Base-by-base conservation (phyloP, 2,329 filamentous ascomycete genomes). In the Trichothecium sympodiale region DNA sequence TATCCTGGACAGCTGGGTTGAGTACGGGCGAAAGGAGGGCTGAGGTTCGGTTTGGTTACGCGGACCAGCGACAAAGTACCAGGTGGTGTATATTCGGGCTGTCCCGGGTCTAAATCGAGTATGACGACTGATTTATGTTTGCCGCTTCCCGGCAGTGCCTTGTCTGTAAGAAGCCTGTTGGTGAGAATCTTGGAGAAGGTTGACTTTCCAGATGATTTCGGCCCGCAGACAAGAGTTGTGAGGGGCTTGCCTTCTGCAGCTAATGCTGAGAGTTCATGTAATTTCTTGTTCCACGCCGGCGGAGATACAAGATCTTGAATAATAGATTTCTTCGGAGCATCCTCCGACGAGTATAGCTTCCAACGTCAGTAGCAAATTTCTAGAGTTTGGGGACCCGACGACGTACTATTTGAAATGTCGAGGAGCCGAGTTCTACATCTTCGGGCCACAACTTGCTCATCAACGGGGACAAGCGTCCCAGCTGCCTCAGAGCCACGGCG, bases 51-150 rank as follows among this genome's bases (percentile, higher is more conserved):
- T 20, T 65, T 56, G 2, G 60, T 63, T 9, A 87, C 56, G 18
- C 72, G 64, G 12, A 79, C 61, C 4, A 89, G 69, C 2, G 82
- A 83, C 15, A 89, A 50, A 12, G 80, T 76, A 1, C 83, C 83
- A 1, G 78, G 72, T 2, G 78, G 68, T 0, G 72, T 73, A 51
- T 81, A 87, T 49, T 88, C 83, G 3, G 83, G 81, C 47, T 87
- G 83, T 0, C 78, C 80, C 1, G 82, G 80, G 49, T 91, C 83
- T 8, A 89, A 64, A 46, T 91, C 84, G 6, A 91, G 65, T n/a
- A 81, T 61, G 37, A 65, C 68, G 17, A 80, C 61, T 13, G 51
- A 49, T 8, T 40, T 45, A 27, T 45, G 7, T 12, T 35, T 29
- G 16, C n/a, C 9, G 4, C 20, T 18, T 16, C 28, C 45, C 46